phyloP scores from a whole-genome alignment of 2,329 filamentous ascomycete genomes.

The Alternaria hordeiaustralica region DNA sequence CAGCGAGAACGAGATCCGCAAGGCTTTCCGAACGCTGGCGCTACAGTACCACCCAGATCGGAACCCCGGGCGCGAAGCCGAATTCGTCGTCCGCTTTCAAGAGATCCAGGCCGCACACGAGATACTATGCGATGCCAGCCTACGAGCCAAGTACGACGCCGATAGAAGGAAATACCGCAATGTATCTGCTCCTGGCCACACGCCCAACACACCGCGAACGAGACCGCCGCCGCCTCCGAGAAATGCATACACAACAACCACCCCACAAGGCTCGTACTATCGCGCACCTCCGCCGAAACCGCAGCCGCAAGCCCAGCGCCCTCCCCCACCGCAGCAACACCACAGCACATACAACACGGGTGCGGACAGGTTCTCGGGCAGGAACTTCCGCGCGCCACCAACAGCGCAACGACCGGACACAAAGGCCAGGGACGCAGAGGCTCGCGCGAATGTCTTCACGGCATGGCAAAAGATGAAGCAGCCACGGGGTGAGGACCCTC shows the following conservation, averaged over 20 bases:
- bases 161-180: conserved; percentile 58
- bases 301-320: conserved; percentile 29
- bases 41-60: conserved; percentile 88
- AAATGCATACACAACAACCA: conserved; percentile 51
- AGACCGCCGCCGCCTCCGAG: conserved; percentile 54
- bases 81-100: conserved; percentile 83
- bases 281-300: conserved; percentile 38
- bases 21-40: conserved; percentile 83
- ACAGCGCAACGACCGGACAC: conserved; percentile 41
- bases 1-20: conserved; percentile 78
- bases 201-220: conserved; percentile 49
- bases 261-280: conserved; percentile 43
- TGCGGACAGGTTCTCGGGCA: conserved; percentile 53
- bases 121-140: conserved; percentile 67
- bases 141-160: conserved; percentile 67
- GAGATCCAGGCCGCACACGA: conserved; percentile 87
- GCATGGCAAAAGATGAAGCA: conserved; percentile 59
- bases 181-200: conserved; percentile 41
- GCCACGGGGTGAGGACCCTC: conserved; percentile 38
- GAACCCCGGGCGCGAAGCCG: conserved; percentile 80
- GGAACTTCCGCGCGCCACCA: conserved; percentile 50
- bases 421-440: conserved; percentile 47
- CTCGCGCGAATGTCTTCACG: conserved; percentile 53
- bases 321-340: conserved; percentile 38
- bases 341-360: conserved; percentile 45